These are phyloP conservation scores for Corrigiola litoralis DNA, from an alignment of 179 eudicot genomes.

Conservation along the genomic window DNA sequence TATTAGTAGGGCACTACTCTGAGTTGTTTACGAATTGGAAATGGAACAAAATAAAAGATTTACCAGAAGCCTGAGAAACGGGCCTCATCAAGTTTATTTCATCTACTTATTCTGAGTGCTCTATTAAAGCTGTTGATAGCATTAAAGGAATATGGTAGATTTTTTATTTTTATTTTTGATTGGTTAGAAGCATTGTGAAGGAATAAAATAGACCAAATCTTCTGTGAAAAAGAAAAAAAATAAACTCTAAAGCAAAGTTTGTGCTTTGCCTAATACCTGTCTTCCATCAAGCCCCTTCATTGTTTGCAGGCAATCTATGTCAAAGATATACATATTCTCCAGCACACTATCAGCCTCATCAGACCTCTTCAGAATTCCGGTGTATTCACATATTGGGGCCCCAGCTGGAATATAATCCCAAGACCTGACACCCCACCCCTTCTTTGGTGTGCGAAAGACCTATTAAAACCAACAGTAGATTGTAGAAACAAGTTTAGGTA, in stretches of 20 bases:
- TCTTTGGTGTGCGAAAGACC: constrained; percentile 84
- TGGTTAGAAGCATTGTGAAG: too few relatives aligned
- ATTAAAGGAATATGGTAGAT: too few relatives aligned
- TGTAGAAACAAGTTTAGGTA: not conserved
- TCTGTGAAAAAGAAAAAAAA: not conserved
- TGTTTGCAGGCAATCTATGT: constrained; percentile 87
- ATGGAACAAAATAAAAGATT: too few relatives aligned
- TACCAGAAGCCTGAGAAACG: too few relatives aligned
- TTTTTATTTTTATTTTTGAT: too few relatives aligned
- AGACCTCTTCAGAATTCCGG: constrained; percentile 56
- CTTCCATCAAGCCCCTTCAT: constrained; percentile 94
- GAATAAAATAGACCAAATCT: too few relatives aligned
- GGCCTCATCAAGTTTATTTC: too few relatives aligned
- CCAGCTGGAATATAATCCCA: constrained; percentile 95
- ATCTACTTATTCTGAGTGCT: too few relatives aligned
- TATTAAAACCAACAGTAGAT: constrained; percentile 8
- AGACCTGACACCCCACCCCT: constrained; percentile 96
- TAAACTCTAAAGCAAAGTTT: not conserved
- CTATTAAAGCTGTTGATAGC: too few relatives aligned
- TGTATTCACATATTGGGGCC: constrained; percentile 76
- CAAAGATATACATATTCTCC: constrained; percentile 73
- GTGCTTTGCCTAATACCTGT: constrained; percentile 46
- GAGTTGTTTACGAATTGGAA: too few relatives aligned
- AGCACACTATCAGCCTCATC: constrained; percentile 56
- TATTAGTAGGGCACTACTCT: too few relatives aligned